Conservation (phyloP, 2,329 filamentous ascomycete species). For the Venturia oleaginea region DNA sequence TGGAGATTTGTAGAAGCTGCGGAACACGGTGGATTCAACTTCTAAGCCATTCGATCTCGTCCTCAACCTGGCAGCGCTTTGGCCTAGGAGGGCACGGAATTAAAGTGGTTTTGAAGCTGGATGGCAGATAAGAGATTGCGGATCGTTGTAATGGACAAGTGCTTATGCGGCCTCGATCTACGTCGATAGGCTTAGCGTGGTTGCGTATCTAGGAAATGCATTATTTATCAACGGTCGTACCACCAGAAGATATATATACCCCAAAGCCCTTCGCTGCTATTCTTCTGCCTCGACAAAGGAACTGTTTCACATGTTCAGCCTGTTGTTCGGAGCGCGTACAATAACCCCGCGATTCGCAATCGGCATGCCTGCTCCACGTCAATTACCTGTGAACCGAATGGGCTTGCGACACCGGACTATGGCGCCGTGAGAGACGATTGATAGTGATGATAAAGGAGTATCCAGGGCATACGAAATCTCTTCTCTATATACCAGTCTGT, state of each 20-base stretch:
- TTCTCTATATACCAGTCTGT: background rate
- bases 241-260: background rate
- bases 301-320: background rate
- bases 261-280: background rate
- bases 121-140: background rate
- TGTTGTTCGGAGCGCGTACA: background rate
- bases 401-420: background rate
- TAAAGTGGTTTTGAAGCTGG: no score
- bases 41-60: background rate
- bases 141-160: background rate
- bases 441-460: background rate
- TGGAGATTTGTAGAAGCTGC: slow-evolving; percentile 69
- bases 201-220: background rate
- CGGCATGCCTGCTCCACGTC: background rate
- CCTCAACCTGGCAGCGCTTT: no score
- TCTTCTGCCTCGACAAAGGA: background rate
- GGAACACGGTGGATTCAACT: slow-evolving; percentile 44
- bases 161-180: background rate
- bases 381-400: background rate
- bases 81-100: no score
- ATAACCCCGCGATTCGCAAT: background rate
- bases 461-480: background rate
- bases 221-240: background rate
- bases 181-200: background rate
- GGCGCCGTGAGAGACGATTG: background rate